Base-by-base conservation (phyloP, 495 filamentous ascomycete species). In the Penicillium psychrofluorescens region DNA sequence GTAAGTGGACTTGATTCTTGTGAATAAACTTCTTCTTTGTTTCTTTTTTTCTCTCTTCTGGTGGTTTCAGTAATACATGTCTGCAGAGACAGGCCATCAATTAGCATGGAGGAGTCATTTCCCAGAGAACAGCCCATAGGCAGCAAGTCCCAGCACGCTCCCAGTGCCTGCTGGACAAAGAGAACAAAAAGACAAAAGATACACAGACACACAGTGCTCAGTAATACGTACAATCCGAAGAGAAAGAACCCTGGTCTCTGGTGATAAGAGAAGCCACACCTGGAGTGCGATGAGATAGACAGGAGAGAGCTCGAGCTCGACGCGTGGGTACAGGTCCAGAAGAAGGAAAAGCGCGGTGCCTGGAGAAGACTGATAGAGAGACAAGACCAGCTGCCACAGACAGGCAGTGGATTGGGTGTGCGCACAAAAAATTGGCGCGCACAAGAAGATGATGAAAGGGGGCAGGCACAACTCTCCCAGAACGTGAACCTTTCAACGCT, bases 221-320 rank as follows among this genome's bases (percentile, higher is more conserved):
- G 59, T 43, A 31, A 71, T 71, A 73, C 69, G 68, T 73, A 73
- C 69, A 73, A 66, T 68, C 57, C 56, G 59, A 62, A 63, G 53
- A 55, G 42, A 48, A 59, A 37, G 13, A 35, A 22, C 22, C 22
- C 22, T 22, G 22, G 22, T 22, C 22, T 22, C 22, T 22, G 22
- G 22, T 22, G 22, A 22, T 22, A 6, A 22, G 22, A 22, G 22
- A 22, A 22, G 22, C 22, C 22, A 6, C 22, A 22, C 22, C 22
- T 22, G 22, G 22, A 4, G 32, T 0, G n/a, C 32, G 32, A 12
- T 34, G 10, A 34, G 32, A 34, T 34, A 34, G 32, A 34, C 10
- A 34, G 32, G n/a, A 34, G n/a, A 34, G 10, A 6, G 32, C 32
- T 34, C 10, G n/a, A 12, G 12, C 14, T 22, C 22, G 22, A 22